Conservation (phyloP, 495 filamentous ascomycete genomes). For the Hypoxylon intermedium region DNA sequence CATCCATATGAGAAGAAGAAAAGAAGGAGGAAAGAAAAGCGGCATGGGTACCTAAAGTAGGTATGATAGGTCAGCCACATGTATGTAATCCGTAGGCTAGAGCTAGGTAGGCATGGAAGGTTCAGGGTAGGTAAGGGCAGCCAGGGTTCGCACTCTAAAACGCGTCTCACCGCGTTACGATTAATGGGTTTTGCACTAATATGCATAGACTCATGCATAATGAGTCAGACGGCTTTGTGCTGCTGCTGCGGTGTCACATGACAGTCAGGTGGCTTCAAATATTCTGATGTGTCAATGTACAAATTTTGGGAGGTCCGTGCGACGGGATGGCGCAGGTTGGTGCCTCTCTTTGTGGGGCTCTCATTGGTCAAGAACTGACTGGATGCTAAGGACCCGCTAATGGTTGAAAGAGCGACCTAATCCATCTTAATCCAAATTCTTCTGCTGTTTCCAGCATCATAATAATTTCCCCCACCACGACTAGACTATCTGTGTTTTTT, state of each 20-base stretch:
- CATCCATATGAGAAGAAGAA: no score
- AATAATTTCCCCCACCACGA: constrained; percentile 35
- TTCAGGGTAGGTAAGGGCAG: no score
- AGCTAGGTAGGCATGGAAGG: no score
- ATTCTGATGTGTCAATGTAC: no score
- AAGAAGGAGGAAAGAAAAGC: no score
- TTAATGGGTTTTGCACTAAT: not conserved
- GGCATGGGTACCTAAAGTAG: no score
- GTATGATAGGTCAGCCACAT: no score
- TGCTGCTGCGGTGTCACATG: constrained; percentile 37
- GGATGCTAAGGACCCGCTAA: constrained; percentile 37
- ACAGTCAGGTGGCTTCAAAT: constrained; percentile 31
- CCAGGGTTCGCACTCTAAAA: no score
- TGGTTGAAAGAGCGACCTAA: constrained; percentile 41
- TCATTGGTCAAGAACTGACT: no score
- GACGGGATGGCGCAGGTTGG: not conserved
- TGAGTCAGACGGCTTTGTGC: not conserved
- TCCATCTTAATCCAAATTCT: constrained; percentile 38
- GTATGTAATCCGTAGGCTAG: no score
- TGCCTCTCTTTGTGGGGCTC: constrained; percentile 12
- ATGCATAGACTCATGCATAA: constrained; percentile 3
- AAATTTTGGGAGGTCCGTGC: constrained; percentile 18
- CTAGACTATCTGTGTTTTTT: constrained; percentile 41
- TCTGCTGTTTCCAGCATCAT: constrained; percentile 44
- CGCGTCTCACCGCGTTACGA: constrained; percentile 29